A percentile compares a stretch with the other conserved stretches of the same genome.
Evolutionary conservation across 352 stramenopile species (phyloP).

Genomic region (Hyaloperonospora arabidopsidis): DNA sequence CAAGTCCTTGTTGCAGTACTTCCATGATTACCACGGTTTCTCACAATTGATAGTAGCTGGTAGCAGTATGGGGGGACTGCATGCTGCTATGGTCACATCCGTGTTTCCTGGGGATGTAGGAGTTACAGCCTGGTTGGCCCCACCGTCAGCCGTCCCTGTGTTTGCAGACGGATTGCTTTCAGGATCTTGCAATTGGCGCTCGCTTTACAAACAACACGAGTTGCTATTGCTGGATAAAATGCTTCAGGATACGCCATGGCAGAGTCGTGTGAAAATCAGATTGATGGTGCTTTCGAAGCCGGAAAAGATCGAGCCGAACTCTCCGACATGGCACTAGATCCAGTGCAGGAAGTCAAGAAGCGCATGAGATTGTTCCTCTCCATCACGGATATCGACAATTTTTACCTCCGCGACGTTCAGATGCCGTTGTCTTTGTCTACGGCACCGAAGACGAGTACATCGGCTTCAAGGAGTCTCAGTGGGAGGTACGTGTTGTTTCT

Average conservation of each 20-base stretch:
- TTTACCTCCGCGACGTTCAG: slow-evolving; percentile 42
- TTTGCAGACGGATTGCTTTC: slow-evolving; percentile 72
- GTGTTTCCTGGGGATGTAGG: slow-evolving; percentile 64
- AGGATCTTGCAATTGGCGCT: slow-evolving; percentile 68
- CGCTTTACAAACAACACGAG: slow-evolving; percentile 62
- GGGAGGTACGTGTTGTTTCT: slow-evolving; percentile 28
- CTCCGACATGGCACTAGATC: slow-evolving; percentile 23
- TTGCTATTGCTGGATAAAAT: slow-evolving; percentile 66
- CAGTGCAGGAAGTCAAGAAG: slow-evolving; percentile 65
- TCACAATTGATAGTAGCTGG: slow-evolving; percentile 59
- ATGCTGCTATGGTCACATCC: slow-evolving; percentile 69
- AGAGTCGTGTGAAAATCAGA: slow-evolving; percentile 19
- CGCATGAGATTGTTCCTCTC: slow-evolving; percentile 70
- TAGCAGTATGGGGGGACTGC: slow-evolving; percentile 70
- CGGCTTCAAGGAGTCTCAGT: slow-evolving; percentile 49
- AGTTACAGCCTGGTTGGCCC: slow-evolving; percentile 59
- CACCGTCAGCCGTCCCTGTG: slow-evolving; percentile 56
- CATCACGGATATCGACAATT: slow-evolving; percentile 81
- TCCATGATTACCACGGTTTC: slow-evolving; percentile 41
- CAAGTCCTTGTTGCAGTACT: slow-evolving; percentile 68
- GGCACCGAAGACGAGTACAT: slow-evolving; percentile 78
- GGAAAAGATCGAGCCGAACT: slow-evolving; percentile 1
- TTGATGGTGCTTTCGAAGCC: neutral
- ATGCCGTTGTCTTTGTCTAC: slow-evolving; percentile 69
- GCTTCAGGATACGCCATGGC: slow-evolving; percentile 34